Base-by-base conservation (phyloP, 495 filamentous ascomycete species). In the Parmelia sp. region DNA sequence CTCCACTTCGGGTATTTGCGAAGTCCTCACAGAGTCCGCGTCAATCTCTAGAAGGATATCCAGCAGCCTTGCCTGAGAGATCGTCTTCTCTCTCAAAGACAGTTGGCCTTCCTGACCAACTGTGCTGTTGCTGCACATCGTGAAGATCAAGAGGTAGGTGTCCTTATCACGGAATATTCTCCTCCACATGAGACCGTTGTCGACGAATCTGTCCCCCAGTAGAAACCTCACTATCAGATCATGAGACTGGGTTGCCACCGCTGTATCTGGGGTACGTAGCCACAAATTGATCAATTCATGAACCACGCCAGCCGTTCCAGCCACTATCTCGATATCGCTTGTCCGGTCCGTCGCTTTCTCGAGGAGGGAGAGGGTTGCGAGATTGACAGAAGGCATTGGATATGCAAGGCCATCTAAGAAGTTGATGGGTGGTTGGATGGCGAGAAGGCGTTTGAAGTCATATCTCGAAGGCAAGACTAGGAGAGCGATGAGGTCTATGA, bases 41-140 rank as follows among this genome's bases (percentile, higher is more conserved):
- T 86, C 88, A 5, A 90, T 80, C 19, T 85, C 83, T 3, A 87
- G 84, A 4, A 96, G 73, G 65, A 92, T 77, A 15, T 86, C 82
- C 67, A 96, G 75, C 47, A 96, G 65, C 62, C 92, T 79, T 42
- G 86, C 90, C 74, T 96, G 91, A 3, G 90, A 87, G 27, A 95
- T 75, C 0, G 90, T 88, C 65, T 85, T 85, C 57, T 93, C 84
- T 47, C 81, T 80, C 66, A 82, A 83, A 44, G 79, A 78, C 14
- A 87, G 72, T 17, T 70, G 70, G 5, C 74, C 72, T n/a, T 76
- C 72, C 8, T 73, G 70, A 29, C 71, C 73, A 9, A 69, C 57
- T 21, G 73, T 72, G 1, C 67, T 67, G 4, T 85, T 77, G 60
- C 83, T 85, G 69, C 86, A 86, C 45, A 88, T 74, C 78, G 79